Conservation (phyloP, 2,329 filamentous ascomycete genomes). For the Aschersonia sp. region DNA sequence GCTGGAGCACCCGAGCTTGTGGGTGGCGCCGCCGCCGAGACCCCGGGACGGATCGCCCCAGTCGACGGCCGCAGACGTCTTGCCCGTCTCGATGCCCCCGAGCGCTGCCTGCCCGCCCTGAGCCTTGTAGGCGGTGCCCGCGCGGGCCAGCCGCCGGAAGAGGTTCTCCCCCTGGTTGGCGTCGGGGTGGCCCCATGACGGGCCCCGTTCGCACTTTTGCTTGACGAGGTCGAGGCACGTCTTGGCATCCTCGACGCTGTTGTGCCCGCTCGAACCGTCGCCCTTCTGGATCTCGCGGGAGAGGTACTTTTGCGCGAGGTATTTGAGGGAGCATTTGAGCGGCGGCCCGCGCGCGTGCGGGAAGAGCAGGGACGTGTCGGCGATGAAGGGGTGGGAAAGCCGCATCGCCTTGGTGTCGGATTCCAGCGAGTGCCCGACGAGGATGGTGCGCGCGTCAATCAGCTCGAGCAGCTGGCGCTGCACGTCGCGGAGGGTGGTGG, state of each 20-base stretch:
- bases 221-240: slow-evolving; percentile 88
- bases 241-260: slow-evolving; percentile 83
- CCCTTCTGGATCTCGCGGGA: slow-evolving; percentile 77
- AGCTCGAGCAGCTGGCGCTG: slow-evolving; percentile 62
- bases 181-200: slow-evolving; percentile 69
- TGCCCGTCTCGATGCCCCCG: slow-evolving; percentile 39
- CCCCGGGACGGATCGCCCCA: slow-evolving; percentile 66
- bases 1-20: slow-evolving; percentile 39
- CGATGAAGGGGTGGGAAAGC: slow-evolving; percentile 80
- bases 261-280: slow-evolving; percentile 54
- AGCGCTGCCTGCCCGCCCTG: slow-evolving; percentile 43
- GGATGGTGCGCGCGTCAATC: slow-evolving; percentile 56
- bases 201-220: slow-evolving; percentile 89
- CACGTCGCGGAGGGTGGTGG: slow-evolving; percentile 70
- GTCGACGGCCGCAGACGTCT: slow-evolving; percentile 66
- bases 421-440: slow-evolving; percentile 70
- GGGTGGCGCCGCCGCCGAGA: slow-evolving; percentile 38
- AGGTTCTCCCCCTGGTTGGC: slow-evolving; percentile 64
- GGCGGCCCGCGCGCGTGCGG: slow-evolving; percentile 83
- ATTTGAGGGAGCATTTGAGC: slow-evolving; percentile 82
- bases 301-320: slow-evolving; percentile 73
- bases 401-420: slow-evolving; percentile 73
- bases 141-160: slow-evolving; percentile 63
- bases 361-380: slow-evolving; percentile 82
- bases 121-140: slow-evolving; percentile 46